Evolutionary conservation across 352 stramenopile genomes (phyloP).

Genomic region (Globisporangium acanthophoron): DNA sequence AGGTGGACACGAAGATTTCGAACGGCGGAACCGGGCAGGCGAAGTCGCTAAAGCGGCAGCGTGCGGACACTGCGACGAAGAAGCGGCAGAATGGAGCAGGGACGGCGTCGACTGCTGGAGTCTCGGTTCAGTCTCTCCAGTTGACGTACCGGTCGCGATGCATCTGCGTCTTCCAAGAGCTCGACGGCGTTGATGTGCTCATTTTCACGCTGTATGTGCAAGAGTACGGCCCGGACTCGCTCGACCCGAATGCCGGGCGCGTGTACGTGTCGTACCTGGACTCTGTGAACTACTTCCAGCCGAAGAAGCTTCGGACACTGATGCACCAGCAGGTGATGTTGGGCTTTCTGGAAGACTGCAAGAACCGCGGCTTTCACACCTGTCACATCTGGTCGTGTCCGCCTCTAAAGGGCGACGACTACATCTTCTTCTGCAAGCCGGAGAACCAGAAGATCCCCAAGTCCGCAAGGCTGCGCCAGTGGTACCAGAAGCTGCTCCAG

Average conservation of each 20-base stretch:
- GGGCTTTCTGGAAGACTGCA: conserved; percentile 83
- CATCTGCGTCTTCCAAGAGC: conserved; percentile 88
- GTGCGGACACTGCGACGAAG: conserved; percentile 9
- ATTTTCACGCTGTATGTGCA: conserved; percentile 89
- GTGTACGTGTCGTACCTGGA: conserved; percentile 89
- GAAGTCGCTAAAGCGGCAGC: conserved; percentile 72
- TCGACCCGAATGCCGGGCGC: conserved; percentile 69
- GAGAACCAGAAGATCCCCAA: conserved; percentile 90
- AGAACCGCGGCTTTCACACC: conserved; percentile 82
- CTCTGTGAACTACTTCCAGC: conserved; percentile 88
- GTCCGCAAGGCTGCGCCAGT: conserved; percentile 74
- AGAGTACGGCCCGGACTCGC: conserved; percentile 74
- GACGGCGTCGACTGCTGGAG: background rate
- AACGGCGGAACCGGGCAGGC: conserved; percentile 17
- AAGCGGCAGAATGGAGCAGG: background rate
- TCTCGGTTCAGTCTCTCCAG: conserved; percentile 36
- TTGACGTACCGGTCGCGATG: conserved; percentile 85
- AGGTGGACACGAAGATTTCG: conserved; percentile 17
- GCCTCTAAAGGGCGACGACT: conserved; percentile 82
- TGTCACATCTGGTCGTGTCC: conserved; percentile 90
- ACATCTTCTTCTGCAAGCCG: conserved; percentile 90
- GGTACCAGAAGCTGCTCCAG: conserved; percentile 82
- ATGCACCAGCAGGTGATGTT: conserved; percentile 89
- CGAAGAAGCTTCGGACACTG: conserved; percentile 81
- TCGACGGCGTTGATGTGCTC: conserved; percentile 83